Evolutionary conservation across 2,329 filamentous ascomycete genomes (phyloP).

Genomic region (Alternaria sp.): DNA sequence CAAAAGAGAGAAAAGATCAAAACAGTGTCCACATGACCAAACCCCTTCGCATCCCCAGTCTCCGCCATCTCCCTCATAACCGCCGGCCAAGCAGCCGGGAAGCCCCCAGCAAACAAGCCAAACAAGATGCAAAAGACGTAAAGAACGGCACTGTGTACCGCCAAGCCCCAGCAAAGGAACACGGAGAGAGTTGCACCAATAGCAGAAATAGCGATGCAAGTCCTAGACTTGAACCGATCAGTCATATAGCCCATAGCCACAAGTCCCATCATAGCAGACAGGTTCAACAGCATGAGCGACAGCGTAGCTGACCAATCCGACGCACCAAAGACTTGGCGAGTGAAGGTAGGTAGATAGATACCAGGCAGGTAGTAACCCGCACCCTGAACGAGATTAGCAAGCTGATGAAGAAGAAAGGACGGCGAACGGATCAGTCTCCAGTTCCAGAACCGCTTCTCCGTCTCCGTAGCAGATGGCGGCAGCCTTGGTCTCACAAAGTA

Average conservation of each 20-base stretch:
- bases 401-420: slow-evolving; percentile 29
- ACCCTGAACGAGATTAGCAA: slow-evolving; percentile 48
- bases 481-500: background rate
- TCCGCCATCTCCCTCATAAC: slow-evolving; percentile 24
- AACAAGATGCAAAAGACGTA: slow-evolving; percentile 44
- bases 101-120: slow-evolving; percentile 44
- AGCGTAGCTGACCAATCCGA: slow-evolving; percentile 38
- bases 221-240: slow-evolving; percentile 47
- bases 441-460: background rate
- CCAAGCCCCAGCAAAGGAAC: slow-evolving; percentile 59
- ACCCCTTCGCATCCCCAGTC: background rate
- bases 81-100: slow-evolving; percentile 33
- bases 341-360: slow-evolving; percentile 51
- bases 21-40: slow-evolving; percentile 7
- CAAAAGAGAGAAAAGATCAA: slow-evolving; percentile 2
- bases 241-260: background rate
- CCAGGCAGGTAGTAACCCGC: slow-evolving; percentile 53
- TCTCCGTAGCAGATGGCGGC: background rate
- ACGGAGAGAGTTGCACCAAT: slow-evolving; percentile 52
- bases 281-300: background rate
- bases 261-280: background rate
- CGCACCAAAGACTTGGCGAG: slow-evolving; percentile 35
- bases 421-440: background rate
- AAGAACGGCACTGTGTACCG: slow-evolving; percentile 48
- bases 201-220: slow-evolving; percentile 54